phyloP scores from a whole-genome alignment of 441 rosid genomes.

The Populus trichocarpa region DNA sequence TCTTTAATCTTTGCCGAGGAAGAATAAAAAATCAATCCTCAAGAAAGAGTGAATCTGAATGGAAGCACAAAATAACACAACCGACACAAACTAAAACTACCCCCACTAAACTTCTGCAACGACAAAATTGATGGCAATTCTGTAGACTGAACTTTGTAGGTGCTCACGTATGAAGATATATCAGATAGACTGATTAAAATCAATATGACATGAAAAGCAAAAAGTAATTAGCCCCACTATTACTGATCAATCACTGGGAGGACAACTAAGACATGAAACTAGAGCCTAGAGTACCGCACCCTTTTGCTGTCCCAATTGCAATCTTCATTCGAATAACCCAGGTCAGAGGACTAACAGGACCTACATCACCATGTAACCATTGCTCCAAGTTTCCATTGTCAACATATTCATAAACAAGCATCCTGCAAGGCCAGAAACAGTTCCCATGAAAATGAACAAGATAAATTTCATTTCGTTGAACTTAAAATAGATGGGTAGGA shows the following conservation, averaged over 20 bases:
- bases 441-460: background rate
- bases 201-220: background rate
- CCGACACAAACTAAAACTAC: background rate
- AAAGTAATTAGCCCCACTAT: background rate
- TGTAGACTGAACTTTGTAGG: background rate
- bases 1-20: background rate
- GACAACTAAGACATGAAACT: background rate
- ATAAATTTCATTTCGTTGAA: constrained; percentile 1
- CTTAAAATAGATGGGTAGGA: background rate
- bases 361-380: constrained; percentile 94
- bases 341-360: constrained; percentile 76
- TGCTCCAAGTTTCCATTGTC: constrained; percentile 97
- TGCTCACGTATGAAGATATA: background rate
- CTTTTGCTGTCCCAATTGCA: constrained; percentile 92
- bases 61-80: background rate
- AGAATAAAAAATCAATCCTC: background rate
- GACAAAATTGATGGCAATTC: background rate
- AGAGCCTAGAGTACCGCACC: constrained; percentile 36
- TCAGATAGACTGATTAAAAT: background rate
- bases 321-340: constrained; percentile 94
- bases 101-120: background rate
- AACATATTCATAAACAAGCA: constrained; percentile 91
- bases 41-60: background rate
- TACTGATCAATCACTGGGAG: background rate
- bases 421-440: constrained; percentile 39